phyloP scores from a whole-genome alignment of 2,329 filamentous ascomycete species.

The Epichloe hybrida region DNA sequence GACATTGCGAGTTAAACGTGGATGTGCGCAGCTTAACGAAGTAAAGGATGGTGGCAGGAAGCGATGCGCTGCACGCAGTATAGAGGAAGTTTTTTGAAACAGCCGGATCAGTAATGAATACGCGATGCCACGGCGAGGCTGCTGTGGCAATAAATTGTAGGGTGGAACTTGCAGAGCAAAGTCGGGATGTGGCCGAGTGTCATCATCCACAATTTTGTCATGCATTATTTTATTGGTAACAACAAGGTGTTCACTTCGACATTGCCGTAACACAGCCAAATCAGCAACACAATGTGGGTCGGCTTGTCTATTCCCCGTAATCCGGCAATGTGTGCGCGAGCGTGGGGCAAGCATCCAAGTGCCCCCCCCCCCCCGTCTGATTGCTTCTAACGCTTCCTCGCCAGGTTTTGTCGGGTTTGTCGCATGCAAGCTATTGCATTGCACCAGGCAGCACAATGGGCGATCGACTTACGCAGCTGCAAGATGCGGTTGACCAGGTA shows the following conservation, averaged over 20 bases:
- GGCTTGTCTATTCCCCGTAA: slow-evolving; percentile 19
- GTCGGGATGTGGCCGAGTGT: slow-evolving; percentile 4
- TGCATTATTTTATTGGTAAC: slow-evolving; percentile 10
- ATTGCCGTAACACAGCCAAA: neutral
- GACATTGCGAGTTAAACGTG: slow-evolving; percentile 13
- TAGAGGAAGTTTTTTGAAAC: neutral
- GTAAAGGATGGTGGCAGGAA: slow-evolving; percentile 3
- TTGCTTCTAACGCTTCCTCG: too few relatives aligned
- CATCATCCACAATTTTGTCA: slow-evolving; percentile 2
- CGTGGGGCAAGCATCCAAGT: too few relatives aligned
- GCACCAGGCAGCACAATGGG: slow-evolving; percentile 36
- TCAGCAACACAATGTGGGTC: slow-evolving; percentile 3
- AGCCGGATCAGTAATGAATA: neutral
- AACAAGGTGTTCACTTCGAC: slow-evolving; percentile 25
- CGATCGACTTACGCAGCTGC: slow-evolving; percentile 69
- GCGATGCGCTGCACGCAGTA: too few relatives aligned
- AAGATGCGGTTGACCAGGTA: slow-evolving; percentile 76
- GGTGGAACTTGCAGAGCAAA: neutral
- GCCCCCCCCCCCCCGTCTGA: too few relatives aligned
- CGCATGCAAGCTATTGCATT: neutral
- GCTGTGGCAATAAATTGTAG: neutral
- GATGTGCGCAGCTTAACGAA: slow-evolving; percentile 3
- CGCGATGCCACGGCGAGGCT: neutral
- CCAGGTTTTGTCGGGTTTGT: neutral
- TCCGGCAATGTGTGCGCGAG: neutral